phyloP scores from a whole-genome alignment of 306 rosid genomes.

The Lupinus albus region DNA sequence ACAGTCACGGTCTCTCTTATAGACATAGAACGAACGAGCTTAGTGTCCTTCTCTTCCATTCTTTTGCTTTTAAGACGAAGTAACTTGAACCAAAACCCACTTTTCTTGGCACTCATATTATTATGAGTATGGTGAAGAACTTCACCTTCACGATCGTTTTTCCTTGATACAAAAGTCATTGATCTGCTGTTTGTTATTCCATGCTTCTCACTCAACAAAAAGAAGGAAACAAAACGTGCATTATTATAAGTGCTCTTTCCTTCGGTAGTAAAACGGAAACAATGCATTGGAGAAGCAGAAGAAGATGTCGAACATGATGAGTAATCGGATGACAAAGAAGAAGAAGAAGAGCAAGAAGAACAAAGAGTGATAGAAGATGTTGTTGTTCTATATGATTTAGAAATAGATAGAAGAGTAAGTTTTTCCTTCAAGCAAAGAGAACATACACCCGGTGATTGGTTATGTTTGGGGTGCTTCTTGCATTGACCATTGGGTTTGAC shows the following conservation, averaged over 20 bases:
- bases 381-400: too few relatives aligned
- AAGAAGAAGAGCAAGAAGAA: conserved; percentile 41
- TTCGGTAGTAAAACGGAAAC: conserved; percentile 27
- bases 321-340: conserved; percentile 47
- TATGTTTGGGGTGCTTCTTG: too few relatives aligned
- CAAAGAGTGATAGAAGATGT: background rate
- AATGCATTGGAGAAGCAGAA: conserved; percentile 53
- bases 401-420: too few relatives aligned
- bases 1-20: conserved; percentile 28
- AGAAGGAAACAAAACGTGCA: conserved; percentile 37
- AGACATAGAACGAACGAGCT: conserved; percentile 46
- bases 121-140: background rate
- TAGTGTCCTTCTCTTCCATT: conserved; percentile 26
- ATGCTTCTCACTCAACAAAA: conserved; percentile 33
- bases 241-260: conserved; percentile 16
- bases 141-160: conserved; percentile 1
- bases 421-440: too few relatives aligned
- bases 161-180: conserved; percentile 47
- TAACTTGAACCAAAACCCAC: conserved; percentile 59
- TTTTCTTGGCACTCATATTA: conserved; percentile 32
- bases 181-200: conserved; percentile 57
- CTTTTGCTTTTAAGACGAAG: conserved; percentile 49
- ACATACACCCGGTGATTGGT: too few relatives aligned
- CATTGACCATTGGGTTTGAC: too few relatives aligned
- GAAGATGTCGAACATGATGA: conserved; percentile 58